Base-by-base conservation (phyloP, 2,329 filamentous ascomycete genomes). In the Ceratocystis huliohia region DNA sequence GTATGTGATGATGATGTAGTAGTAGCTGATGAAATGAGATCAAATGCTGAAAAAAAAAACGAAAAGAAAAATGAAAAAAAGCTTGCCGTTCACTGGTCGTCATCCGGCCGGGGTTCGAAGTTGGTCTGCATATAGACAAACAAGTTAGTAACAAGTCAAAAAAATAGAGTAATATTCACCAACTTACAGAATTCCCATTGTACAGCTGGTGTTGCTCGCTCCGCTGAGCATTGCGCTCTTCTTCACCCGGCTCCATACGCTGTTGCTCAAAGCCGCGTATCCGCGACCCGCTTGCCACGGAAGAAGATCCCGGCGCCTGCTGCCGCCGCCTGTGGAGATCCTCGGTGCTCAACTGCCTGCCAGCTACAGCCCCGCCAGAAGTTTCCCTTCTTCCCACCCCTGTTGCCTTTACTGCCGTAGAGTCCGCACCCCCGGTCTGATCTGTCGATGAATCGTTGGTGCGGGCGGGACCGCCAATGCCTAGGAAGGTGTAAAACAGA, bases 181-280 rank as follows among this genome's bases (percentile, higher is more conserved):
- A 17, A 77, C 84, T 75, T 79, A 92, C 89, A 73, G 89, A 89
- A 73, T 96, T 96, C 1, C 92, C 92, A 72, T 96, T 96, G 73
- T 96, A 96, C 61, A 95, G 82, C 72, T 95, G 87, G 57, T 85
- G 82, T 69, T 86, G 82, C 69, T 86, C 81, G 66, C 82, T 76
- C 65, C 79, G 78, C 48, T 80, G 78, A 50, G 80, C 78, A 68
- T 82, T 78, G 48, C 28, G 56, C 56, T n/a, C 20, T 8, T 22
- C 20, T 1, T 53, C 48, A 41, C 37, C 37, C 37, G 3, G 7
- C 28, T 37, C 28, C 56, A 30, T 30, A 6, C 37, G 30, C 7
- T 37, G 44, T 5, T 37, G 44, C 17, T 53, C 66, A 61, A 68
- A 73, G 64, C 73, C 69, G 57, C 63, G 73, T 64, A 70, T 71